Conservation (phyloP, 805 yeast species). For the Brettanomyces nanus region DNA sequence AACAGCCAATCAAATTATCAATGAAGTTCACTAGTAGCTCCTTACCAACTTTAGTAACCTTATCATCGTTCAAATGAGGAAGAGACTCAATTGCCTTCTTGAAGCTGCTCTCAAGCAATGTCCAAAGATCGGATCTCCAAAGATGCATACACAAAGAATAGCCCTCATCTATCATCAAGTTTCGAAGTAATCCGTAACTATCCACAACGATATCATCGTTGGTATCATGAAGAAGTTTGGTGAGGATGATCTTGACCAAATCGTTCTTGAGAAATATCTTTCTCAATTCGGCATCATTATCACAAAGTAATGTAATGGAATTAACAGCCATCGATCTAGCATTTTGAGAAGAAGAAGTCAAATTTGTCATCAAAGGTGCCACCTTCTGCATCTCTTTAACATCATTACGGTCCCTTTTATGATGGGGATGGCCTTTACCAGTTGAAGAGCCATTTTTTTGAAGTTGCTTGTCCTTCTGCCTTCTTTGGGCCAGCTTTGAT, state of each 20-base stretch:
- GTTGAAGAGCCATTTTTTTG: neutral
- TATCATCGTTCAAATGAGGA: slow-evolving; percentile 27
- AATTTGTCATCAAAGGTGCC: slow-evolving; percentile 57
- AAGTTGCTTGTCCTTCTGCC: slow-evolving; percentile 12
- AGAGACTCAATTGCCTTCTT: slow-evolving; percentile 43
- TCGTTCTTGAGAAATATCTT: slow-evolving; percentile 60
- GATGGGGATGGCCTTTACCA: neutral
- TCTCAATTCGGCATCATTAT: slow-evolving; percentile 43
- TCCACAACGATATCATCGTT: slow-evolving; percentile 74
- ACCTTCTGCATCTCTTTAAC: slow-evolving; percentile 37
- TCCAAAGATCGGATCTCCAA: slow-evolving; percentile 77
- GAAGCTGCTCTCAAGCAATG: slow-evolving; percentile 43
- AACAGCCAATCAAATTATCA: slow-evolving; percentile 65
- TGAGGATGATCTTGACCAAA: slow-evolving; percentile 54
- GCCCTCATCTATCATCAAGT: slow-evolving; percentile 79
- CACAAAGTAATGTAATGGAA: slow-evolving; percentile 63
- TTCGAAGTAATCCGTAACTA: slow-evolving; percentile 73
- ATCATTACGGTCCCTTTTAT: slow-evolving; percentile 35
- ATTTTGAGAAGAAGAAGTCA: slow-evolving; percentile 53
- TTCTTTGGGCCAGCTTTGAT: slow-evolving; percentile 38
- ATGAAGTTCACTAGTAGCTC: slow-evolving; percentile 53
- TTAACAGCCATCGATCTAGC: slow-evolving; percentile 74
- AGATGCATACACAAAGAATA: slow-evolving; percentile 66
- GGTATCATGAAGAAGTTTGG: slow-evolving; percentile 56
- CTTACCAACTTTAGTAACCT: slow-evolving; percentile 23